Conservation (phyloP, 768 basidiomycete genomes). For the Hysterangium stoloniferum region DNA sequence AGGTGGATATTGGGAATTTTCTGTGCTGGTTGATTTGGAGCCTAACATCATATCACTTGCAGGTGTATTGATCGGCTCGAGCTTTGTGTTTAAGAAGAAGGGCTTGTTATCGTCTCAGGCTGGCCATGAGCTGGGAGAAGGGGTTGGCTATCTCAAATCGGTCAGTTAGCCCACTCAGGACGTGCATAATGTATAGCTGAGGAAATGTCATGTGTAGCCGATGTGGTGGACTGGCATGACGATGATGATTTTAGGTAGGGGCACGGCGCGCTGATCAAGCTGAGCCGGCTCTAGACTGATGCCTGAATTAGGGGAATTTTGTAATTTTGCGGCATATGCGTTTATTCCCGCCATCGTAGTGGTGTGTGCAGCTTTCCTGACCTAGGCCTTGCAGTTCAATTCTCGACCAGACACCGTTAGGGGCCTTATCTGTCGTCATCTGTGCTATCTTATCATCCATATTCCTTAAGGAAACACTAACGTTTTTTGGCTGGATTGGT, state of each 20-base stretch:
- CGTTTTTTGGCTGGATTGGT: conserved; percentile 96
- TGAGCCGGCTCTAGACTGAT: neutral
- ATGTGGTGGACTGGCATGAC: conserved; percentile 96
- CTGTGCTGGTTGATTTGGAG: neutral
- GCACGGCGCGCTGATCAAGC: conserved; percentile 19
- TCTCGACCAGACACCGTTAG: conserved; percentile 70
- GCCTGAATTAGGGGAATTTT: conserved; percentile 10
- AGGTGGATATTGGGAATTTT: neutral
- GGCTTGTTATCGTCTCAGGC: conserved; percentile 76
- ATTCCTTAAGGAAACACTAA: conserved; percentile 87
- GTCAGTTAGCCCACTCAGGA: conserved; percentile 38
- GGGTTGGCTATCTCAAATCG: conserved; percentile 92
- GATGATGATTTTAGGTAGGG: conserved; percentile 88
- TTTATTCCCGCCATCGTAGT: conserved; percentile 92
- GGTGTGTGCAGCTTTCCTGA: conserved; percentile 34
- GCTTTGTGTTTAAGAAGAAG: conserved; percentile 98
- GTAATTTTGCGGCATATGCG: conserved; percentile 53
- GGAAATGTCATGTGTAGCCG: conserved; percentile 35
- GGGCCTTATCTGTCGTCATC: conserved; percentile 92
- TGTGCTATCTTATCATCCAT: conserved; percentile 89
- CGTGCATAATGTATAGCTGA: conserved; percentile 7
- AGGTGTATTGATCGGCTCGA: conserved; percentile 84
- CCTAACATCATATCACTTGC: conserved; percentile 18
- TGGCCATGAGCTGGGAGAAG: conserved; percentile 72
- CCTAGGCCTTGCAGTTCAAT: neutral